phyloP scores from a whole-genome alignment of 805 yeast species.

The Cyberlindnera subsufficiens region DNA sequence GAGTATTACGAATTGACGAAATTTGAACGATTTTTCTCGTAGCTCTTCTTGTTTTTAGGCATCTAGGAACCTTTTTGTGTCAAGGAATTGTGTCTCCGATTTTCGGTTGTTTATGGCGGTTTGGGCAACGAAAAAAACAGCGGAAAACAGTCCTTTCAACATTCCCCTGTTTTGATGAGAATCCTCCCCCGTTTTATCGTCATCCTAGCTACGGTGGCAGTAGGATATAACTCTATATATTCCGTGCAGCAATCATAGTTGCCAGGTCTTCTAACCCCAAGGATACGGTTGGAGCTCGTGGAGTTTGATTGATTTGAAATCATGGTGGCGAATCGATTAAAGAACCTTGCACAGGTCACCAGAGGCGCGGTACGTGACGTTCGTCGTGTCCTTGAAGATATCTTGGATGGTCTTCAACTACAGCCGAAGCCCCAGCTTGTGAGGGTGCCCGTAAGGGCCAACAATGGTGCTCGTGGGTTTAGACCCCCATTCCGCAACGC shows the following conservation, averaged over 20 bases:
- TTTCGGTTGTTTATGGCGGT: too few relatives aligned
- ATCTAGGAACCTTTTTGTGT: too few relatives aligned
- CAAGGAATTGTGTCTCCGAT: too few relatives aligned
- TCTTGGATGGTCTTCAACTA: slow-evolving; percentile 26
- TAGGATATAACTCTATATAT: too few relatives aligned
- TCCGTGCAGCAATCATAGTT: not conserved
- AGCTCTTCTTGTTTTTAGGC: too few relatives aligned
- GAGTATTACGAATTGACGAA: too few relatives aligned
- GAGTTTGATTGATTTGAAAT: not conserved
- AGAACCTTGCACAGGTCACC: slow-evolving; percentile 40
- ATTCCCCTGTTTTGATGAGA: too few relatives aligned
- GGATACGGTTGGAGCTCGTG: not conserved
- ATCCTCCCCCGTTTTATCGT: too few relatives aligned
- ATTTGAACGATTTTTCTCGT: too few relatives aligned
- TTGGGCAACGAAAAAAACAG: too few relatives aligned
- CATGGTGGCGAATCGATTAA: slow-evolving; percentile 31
- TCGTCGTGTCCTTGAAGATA: slow-evolving; percentile 42
- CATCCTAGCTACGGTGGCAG: too few relatives aligned
- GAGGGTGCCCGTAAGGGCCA: slow-evolving; percentile 33
- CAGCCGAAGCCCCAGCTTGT: slow-evolving; percentile 32
- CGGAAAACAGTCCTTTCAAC: too few relatives aligned
- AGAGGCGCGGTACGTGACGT: slow-evolving; percentile 41
- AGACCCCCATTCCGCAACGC: slow-evolving; percentile 10
- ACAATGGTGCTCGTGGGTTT: slow-evolving; percentile 6
- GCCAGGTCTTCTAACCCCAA: not conserved